Conservation (phyloP, 345 rosid genomes). For the Gossypium arboreum region DNA sequence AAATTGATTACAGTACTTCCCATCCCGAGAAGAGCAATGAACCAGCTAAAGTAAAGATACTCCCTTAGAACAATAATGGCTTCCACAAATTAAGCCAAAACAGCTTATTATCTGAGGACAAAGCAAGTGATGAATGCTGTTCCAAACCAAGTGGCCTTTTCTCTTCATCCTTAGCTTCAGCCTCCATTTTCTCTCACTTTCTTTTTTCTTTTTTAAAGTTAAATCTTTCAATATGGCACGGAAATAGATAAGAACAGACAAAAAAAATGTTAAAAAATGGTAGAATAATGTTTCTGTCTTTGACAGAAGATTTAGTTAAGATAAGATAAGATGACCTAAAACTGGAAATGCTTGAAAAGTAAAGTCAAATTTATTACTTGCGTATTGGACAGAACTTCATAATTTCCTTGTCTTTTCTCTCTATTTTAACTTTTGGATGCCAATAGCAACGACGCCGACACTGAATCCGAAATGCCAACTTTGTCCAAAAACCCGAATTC, state of each 20-base stretch:
- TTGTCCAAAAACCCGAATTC: slow-evolving; percentile 28
- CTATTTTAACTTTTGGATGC: neutral
- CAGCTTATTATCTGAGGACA: too few relatives aligned
- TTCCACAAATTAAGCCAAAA: too few relatives aligned
- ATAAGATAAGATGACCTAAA: neutral
- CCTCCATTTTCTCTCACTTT: neutral
- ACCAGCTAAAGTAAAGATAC: too few relatives aligned
- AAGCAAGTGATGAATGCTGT: too few relatives aligned
- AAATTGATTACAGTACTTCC: too few relatives aligned
- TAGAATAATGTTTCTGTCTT: neutral
- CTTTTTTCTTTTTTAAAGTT: neutral
- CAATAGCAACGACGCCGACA: too few relatives aligned
- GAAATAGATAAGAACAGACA: neutral
- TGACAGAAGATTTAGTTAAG: neutral
- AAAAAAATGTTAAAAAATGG: neutral
- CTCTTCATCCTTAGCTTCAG: neutral
- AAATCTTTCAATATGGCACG: neutral
- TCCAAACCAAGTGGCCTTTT: too few relatives aligned
- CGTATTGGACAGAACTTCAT: too few relatives aligned
- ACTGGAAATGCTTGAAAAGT: neutral
- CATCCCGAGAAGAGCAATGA: too few relatives aligned
- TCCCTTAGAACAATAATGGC: too few relatives aligned
- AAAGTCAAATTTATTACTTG: neutral
- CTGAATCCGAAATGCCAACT: slow-evolving; percentile 11
- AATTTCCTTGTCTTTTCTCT: neutral